Percentiles rank a stretch among this genome's conserved stretches.
phyloP scores from a whole-genome alignment of 2,329 filamentous ascomycete species.

The Nannizziopsis arthrosporioides region DNA sequence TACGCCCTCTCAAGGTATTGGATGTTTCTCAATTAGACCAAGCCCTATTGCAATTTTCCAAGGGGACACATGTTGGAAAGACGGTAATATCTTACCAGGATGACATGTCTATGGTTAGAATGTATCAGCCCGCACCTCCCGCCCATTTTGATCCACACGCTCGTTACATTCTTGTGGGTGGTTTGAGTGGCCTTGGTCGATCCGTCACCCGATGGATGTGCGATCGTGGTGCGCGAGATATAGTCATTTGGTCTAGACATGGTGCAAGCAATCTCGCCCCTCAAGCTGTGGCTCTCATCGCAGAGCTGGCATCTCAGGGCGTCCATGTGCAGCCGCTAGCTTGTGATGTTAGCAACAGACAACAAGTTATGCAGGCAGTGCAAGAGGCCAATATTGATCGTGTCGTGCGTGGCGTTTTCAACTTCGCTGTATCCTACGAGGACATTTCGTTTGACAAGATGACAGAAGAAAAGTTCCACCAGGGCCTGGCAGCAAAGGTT shows the following conservation, averaged over 20 bases:
- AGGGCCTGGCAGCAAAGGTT: slow-evolving; percentile 19
- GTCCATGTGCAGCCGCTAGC: not conserved
- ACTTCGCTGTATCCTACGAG: slow-evolving; percentile 12
- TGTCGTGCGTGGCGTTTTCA: slow-evolving; percentile 17
- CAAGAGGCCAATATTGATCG: slow-evolving; percentile 3
- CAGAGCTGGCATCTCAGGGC: slow-evolving; percentile 2
- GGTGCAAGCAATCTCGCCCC: slow-evolving; percentile 1
- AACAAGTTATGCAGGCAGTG: slow-evolving; percentile 1
- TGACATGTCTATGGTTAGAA: not conserved
- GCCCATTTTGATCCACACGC: slow-evolving; percentile 6
- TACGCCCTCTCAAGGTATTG: slow-evolving; percentile 6
- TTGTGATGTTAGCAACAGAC: slow-evolving; percentile 9
- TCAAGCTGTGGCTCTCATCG: slow-evolving; percentile 3
- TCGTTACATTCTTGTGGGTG: slow-evolving; percentile 18
- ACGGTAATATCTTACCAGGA: slow-evolving; percentile 6
- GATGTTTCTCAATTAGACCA: slow-evolving; percentile 6
- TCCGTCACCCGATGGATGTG: slow-evolving; percentile 18
- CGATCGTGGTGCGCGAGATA: slow-evolving; percentile 18
- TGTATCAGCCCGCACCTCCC: not conserved
- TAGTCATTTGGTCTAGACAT: slow-evolving; percentile 19
- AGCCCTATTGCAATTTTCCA: slow-evolving; percentile 9
- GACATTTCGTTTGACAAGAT: slow-evolving; percentile 15
- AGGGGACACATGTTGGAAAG: slow-evolving; percentile 9
- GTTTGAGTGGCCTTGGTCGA: slow-evolving; percentile 19
- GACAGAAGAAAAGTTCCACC: slow-evolving; percentile 14